These are phyloP conservation scores for Nigrospora oryzae DNA, from an alignment of 2,329 filamentous ascomycete species.

Conservation along the genomic window DNA sequence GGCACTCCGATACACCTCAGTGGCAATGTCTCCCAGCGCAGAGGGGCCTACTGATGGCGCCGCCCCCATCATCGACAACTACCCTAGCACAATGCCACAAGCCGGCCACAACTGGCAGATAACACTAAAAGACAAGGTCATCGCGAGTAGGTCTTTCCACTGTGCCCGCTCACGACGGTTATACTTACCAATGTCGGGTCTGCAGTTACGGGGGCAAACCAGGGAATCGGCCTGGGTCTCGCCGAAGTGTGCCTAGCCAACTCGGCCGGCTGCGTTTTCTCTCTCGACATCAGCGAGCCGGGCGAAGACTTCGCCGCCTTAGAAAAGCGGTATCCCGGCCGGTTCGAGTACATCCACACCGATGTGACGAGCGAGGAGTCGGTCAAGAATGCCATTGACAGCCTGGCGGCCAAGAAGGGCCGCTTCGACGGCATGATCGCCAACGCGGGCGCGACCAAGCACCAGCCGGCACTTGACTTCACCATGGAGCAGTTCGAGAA, in stretches of 20 bases:
- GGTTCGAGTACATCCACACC: slow-evolving; percentile 33
- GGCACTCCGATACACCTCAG: neutral
- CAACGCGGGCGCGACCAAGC: slow-evolving; percentile 34
- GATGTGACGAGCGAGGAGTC: slow-evolving; percentile 34
- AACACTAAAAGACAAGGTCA: slow-evolving; percentile 26
- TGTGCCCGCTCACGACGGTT: neutral
- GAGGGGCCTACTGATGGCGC: slow-evolving; percentile 1
- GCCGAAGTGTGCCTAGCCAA: slow-evolving; percentile 37
- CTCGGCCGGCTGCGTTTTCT: slow-evolving; percentile 28
- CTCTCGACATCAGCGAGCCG: slow-evolving; percentile 28
- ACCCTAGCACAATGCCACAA: slow-evolving; percentile 22
- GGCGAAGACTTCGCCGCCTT: slow-evolving; percentile 27
- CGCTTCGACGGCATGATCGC: slow-evolving; percentile 31
- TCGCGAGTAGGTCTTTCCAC: slow-evolving; percentile 22
- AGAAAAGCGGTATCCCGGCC: slow-evolving; percentile 29
- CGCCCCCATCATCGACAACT: slow-evolving; percentile 8
- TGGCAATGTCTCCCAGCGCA: slow-evolving; percentile 8
- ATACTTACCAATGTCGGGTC: neutral
- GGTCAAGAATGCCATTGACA: slow-evolving; percentile 29
- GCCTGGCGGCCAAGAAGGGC: slow-evolving; percentile 26
- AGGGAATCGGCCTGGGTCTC: slow-evolving; percentile 35
- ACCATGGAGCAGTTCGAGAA: slow-evolving; percentile 26
- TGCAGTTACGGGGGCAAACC: slow-evolving; percentile 30
- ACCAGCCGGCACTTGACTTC: slow-evolving; percentile 35
- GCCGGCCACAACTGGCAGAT: slow-evolving; percentile 25